These are phyloP conservation scores for Rhododendron ferrugineum DNA, from an alignment of 148 eudicot species.

Conservation along the genomic window DNA sequence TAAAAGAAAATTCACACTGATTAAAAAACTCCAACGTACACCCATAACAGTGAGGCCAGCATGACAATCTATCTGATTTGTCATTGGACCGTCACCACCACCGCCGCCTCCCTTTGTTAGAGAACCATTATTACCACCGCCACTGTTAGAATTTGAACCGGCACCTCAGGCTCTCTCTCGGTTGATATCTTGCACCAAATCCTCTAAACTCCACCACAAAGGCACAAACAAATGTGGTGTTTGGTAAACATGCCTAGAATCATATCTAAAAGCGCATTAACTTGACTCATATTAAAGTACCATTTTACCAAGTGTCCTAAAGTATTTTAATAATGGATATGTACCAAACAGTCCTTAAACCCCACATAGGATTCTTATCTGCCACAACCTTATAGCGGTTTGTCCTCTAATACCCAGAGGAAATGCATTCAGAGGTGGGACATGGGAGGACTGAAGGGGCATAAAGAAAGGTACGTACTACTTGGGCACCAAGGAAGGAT, in stretches of 20 bases:
- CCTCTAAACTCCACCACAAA: background rate
- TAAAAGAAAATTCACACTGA: too few species aligned
- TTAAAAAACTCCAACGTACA: too few species aligned
- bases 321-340: constrained; percentile 1
- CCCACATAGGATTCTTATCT: constrained; percentile 31
- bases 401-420: constrained; percentile 12
- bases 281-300: background rate
- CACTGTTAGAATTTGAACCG: background rate
- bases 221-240: constrained; percentile 3
- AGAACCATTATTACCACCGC: too few species aligned
- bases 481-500: constrained; percentile 5
- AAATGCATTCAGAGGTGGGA: constrained; percentile 17
- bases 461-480: background rate
- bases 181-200: background rate
- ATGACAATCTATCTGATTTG: too few species aligned
- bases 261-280: constrained; percentile 7
- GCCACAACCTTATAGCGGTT: constrained; percentile 8
- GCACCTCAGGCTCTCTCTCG: background rate
- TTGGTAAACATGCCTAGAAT: background rate
- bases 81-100: too few species aligned
- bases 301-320: constrained; percentile 7
- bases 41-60: too few species aligned
- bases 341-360: constrained; percentile 12
- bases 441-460: constrained; percentile 1
- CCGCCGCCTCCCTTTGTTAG: too few species aligned